Evolutionary conservation across 1,284 basidiomycete species (phyloP), one percentile per base, ranked within the genome.

Genomic region (Inonotus hispidus): DNA sequence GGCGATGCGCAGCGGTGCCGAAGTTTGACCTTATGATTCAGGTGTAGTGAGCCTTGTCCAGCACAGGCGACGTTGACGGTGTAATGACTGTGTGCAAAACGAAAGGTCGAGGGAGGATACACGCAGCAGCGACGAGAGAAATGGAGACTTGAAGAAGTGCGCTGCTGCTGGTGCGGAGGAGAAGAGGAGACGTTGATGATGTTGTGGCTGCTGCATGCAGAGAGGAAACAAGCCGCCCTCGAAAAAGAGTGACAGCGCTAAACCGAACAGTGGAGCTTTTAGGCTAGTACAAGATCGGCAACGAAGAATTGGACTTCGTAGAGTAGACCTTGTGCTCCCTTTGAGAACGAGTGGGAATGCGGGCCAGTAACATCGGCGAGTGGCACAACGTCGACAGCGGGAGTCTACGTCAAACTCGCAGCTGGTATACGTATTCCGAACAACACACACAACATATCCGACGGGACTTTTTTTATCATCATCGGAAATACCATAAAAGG

Each of bases 41-140:
- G 21, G 53, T 41, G 11, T 55, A 35, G 53, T 8, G 53, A 41
- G 53, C 53, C 53, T 55, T 55, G 53, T 29, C 53, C 53, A 55
- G 53, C 53, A 55, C 19, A 55, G 53, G 53, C 53, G 38, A 27
- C 13, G 47, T 14, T 13, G 2, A 27, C 23, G 16, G n/a, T 56
- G 55, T 29, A 56, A 56, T 10, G 46, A 43, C 23, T 10, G 38
- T 59, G 27, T 13, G n/a, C 11, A 16, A 10, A 39, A 39, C 11
- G 38, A 39, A 39, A 16, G 4, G 11, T 10, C 38, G 38, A 13
- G 38, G 4, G 38, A 16, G 11, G 38, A 1, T n/a, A 16, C 38
- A 5, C 38, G 4, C 38, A 39, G 38, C 38, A 39, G n/a, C 11
- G 38, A 39, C 11, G 38, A 16, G 4, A 2, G 38, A 16, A 39